A percentile compares a stretch with the other conserved stretches of the same genome.
Evolutionary conservation across 371 early-diverging fungal genomes (phyloP).

Genomic region (Mortierella sp.): DNA sequence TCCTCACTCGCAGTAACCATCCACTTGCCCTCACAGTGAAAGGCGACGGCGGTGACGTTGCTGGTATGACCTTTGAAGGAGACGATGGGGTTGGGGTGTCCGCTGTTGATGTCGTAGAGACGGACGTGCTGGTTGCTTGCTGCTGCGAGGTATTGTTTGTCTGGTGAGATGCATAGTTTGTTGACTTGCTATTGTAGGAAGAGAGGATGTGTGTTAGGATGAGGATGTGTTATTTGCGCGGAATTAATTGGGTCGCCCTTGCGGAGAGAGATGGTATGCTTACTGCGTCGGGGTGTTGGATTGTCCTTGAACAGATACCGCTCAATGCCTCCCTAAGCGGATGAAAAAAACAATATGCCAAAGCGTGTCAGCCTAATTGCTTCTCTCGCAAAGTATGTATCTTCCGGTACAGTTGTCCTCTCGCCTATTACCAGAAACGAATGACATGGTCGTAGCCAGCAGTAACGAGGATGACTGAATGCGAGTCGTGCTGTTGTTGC

Average conservation of each 20-base stretch:
- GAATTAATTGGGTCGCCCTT: slow-evolving; percentile 1
- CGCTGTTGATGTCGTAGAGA: slow-evolving; percentile 87
- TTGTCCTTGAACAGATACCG: slow-evolving; percentile 94
- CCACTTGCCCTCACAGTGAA: slow-evolving; percentile 93
- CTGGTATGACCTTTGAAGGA: slow-evolving; percentile 91
- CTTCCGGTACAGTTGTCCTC: too few relatives aligned
- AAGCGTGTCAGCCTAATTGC: background rate
- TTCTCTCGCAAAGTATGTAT: background rate
- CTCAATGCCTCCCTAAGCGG: slow-evolving; percentile 87
- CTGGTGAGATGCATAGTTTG: slow-evolving; percentile 92
- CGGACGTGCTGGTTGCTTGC: slow-evolving; percentile 93
- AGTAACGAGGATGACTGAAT: slow-evolving; percentile 91
- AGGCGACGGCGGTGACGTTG: slow-evolving; percentile 95
- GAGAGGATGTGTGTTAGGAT: background rate
- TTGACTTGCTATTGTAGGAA: slow-evolving; percentile 86
- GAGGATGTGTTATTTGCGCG: background rate
- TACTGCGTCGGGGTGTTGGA: slow-evolving; percentile 94
- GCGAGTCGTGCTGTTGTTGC: slow-evolving; percentile 69
- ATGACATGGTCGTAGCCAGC: slow-evolving; percentile 98
- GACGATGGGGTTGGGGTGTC: slow-evolving; percentile 83
- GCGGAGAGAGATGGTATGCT: slow-evolving; percentile 11
- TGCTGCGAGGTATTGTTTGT: slow-evolving; percentile 93
- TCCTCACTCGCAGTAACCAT: slow-evolving; percentile 96
- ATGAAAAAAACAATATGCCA: background rate
- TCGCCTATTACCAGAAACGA: slow-evolving; percentile 81